Evolutionary conservation across 1,284 basidiomycete species (phyloP), one percentile per base, ranked within the genome.

Genomic region (Wallemia ichthyophaga): DNA sequence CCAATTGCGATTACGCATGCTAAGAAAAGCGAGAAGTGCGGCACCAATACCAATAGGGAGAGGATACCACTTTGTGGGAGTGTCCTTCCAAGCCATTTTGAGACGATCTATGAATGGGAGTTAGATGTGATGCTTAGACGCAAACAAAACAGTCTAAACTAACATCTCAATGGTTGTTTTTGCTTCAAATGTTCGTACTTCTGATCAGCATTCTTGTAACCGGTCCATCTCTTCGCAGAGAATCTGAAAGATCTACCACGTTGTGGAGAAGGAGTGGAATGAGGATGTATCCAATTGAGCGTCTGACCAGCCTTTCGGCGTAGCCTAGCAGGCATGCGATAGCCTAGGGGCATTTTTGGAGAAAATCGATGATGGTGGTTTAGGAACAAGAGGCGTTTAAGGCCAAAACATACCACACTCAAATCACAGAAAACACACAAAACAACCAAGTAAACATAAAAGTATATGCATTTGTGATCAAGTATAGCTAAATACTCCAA

Each of bases 31-130:
- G 55, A 94, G 80, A 25, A 92, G 75, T 26, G 91, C 75, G 1
- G 85, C 88, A 37, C 89, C 89, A 28, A 94, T 81, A 17, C 86
- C 85, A 61, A 95, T 73, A 17, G 92, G 92, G 55, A 98, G 78
- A 9, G 92, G 91, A 65, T 89, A 91, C 92, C 92, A 98, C 70
- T 81, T 85, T 58, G 84, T 87, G 1, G 85, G 87, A 0, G 91
- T 94, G 64, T 81, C 75, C 1, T 75, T 79, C 88, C 89, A 94
- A 25, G 86, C 87, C 62, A 78, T 68, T 48, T 71, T 70, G 11
- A 81, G 69, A 31, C 76, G 71, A 62, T 70, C 75, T 74, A 68
- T 1, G 1, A 23, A 13, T 1, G 17, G 1, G 11, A 21, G 17
- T 31, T 31, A 31, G 55, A n/a, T n/a, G n/a, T n/a, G n/a, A n/a